Percentiles rank a stretch among this genome's conserved stretches.
These are phyloP conservation scores for Thelonectria rubi DNA, from an alignment of 2,329 filamentous ascomycete genomes.

Conservation along the genomic window DNA sequence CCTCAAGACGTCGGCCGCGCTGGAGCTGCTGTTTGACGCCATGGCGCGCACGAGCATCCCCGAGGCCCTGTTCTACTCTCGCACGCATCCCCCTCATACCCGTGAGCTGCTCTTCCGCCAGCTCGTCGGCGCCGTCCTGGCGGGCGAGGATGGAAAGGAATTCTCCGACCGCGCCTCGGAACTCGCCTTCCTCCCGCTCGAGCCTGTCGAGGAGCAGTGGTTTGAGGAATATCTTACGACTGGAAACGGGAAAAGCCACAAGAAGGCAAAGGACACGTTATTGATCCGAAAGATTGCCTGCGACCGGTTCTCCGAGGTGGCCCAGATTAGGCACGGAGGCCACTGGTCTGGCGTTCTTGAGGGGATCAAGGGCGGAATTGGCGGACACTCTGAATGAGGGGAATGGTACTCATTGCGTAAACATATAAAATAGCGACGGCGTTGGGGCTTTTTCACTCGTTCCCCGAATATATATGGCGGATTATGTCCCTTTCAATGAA, in stretches of 20 bases:
- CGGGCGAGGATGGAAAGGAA: slow-evolving; percentile 48
- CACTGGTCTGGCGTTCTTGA: slow-evolving; percentile 62
- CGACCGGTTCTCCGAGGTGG: slow-evolving; percentile 63
- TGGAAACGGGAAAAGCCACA: slow-evolving; percentile 71
- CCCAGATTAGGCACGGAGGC: slow-evolving; percentile 54
- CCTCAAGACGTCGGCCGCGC: slow-evolving; percentile 68
- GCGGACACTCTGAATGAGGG: slow-evolving; percentile 44
- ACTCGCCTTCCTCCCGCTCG: slow-evolving; percentile 78
- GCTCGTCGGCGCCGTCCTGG: slow-evolving; percentile 68
- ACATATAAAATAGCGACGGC: slow-evolving; percentile 39
- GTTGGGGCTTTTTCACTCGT: slow-evolving; percentile 26
- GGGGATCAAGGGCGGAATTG: slow-evolving; percentile 58
- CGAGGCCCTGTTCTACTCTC: slow-evolving; percentile 78
- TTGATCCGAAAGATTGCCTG: slow-evolving; percentile 77
- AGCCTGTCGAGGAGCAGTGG: slow-evolving; percentile 75
- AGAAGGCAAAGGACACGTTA: slow-evolving; percentile 75
- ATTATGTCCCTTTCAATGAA: neutral
- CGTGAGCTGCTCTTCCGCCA: slow-evolving; percentile 73
- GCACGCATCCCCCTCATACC: slow-evolving; percentile 68
- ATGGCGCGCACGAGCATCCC: slow-evolving; percentile 73
- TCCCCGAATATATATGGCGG: neutral
- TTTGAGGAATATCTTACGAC: slow-evolving; percentile 73
- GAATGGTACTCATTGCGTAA: slow-evolving; percentile 11
- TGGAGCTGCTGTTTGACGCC: slow-evolving; percentile 74
- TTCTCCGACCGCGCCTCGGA: slow-evolving; percentile 69